A percentile compares a stretch with the other conserved stretches of the same genome.
These are phyloP conservation scores for Leersia perrieri DNA, from an alignment of 176 grass and related monocot species.

Conservation along the genomic window DNA sequence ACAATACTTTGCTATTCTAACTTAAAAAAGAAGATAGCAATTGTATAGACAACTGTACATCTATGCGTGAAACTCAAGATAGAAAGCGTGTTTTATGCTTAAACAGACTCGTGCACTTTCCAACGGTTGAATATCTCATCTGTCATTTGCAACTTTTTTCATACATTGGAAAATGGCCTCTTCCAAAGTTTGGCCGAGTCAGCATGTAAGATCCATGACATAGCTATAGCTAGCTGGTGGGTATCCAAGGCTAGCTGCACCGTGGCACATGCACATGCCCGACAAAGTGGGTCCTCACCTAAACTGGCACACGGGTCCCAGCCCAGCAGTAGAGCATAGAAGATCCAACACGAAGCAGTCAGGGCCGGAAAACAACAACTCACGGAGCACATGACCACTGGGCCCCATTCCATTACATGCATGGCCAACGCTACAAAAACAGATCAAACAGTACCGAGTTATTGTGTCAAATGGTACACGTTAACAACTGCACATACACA, in stretches of 20 bases:
- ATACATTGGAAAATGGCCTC: neutral
- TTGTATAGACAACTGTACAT: too few relatives aligned
- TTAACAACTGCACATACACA: neutral
- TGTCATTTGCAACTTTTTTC: neutral
- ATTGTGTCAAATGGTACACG: neutral
- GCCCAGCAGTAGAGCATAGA: neutral
- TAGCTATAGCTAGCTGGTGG: neutral
- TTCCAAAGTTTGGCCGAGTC: neutral
- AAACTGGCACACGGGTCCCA: neutral
- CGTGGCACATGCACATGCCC: neutral
- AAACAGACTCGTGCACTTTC: neutral
- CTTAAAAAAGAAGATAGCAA: too few relatives aligned
- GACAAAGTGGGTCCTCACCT: conserved; percentile 12
- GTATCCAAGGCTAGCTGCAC: conserved; percentile 24
- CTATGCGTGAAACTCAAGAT: too few relatives aligned
- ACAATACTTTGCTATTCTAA: too few relatives aligned
- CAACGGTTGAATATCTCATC: neutral
- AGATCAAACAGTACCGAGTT: neutral
- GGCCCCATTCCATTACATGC: neutral
- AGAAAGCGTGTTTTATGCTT: too few relatives aligned
- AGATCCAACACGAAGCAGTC: neutral
- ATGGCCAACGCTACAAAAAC: neutral
- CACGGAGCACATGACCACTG: neutral
- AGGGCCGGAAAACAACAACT: neutral
- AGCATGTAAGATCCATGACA: conserved; percentile 7